Evolutionary conservation across 768 basidiomycete species (phyloP), one percentile per base, ranked within the genome.

Genomic region (Kwoniella bestiolae): DNA sequence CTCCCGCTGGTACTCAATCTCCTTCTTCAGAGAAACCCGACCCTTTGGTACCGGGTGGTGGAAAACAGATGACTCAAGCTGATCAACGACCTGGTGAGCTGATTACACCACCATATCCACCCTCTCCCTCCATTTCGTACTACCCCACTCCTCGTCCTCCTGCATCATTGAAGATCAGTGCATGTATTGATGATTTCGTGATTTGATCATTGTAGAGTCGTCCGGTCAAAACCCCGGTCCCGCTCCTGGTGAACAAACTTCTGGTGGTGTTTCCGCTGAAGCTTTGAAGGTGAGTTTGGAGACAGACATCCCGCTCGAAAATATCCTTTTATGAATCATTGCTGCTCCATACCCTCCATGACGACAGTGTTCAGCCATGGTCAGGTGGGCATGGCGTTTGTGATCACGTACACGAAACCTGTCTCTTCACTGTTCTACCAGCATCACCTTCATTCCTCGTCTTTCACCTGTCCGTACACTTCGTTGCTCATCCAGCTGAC

Each of bases 61-160:
- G 46, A 21, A 63, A 63, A 41, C 68, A 70, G 49, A 49, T 63
- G 51, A 70, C 60, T 29, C 65, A 66, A 28, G 68, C 68, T 58
- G 56, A 70, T 56, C 68, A 70, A 44, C 32, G 68, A 60, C 64
- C 65, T 62, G 65, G 68, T 70, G 44, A 47, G 68, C 63, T 45
- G 25, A 23, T 25, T 21, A 14, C 2, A 3, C 44, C 0, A 1
- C 16, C 32, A 41, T 0, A 14, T 18, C 3, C 21, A n/a, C 9
- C 23, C 35, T 38, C 38, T 14, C 38, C 0, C 0, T 5, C 0
- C 38, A 41, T 41, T 18, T 4, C 12, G 18, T 38, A 35, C 12
- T 12, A 35, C 6, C 34, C 12, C 34, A 35, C 34, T 35, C 34
- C 12, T 5, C 12, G 5, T 5, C 12, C 34, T 5, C 6, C 34